phyloP scores from a whole-genome alignment of 345 rosid genomes.

The Arabis hirsuta region DNA sequence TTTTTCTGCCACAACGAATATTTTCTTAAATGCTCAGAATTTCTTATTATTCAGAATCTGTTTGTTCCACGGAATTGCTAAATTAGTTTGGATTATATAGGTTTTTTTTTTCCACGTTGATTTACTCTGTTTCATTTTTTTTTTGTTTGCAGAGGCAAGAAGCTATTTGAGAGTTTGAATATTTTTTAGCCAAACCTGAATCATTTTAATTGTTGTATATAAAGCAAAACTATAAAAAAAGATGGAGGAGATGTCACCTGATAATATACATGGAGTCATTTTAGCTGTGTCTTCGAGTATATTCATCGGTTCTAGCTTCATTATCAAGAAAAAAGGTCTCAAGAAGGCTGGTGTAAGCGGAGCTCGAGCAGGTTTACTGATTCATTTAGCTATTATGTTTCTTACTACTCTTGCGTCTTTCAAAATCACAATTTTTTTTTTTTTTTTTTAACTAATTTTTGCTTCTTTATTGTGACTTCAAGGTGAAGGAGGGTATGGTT shows the following conservation, averaged over 20 bases:
- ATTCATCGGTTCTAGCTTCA: constrained; percentile 93
- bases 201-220: constrained; percentile 14
- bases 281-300: constrained; percentile 89
- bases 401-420: neutral
- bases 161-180: constrained; percentile 1
- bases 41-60: neutral
- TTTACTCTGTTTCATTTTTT: constrained; percentile 1
- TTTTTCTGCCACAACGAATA: neutral
- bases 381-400: neutral
- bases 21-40: neutral
- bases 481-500: constrained; percentile 78
- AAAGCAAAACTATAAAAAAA: constrained; percentile 15
- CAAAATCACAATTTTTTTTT: neutral
- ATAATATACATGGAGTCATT: constrained; percentile 76
- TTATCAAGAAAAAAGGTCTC: constrained; percentile 89
- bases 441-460: neutral
- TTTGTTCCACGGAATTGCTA: neutral
- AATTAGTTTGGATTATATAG: neutral
- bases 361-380: constrained; percentile 62
- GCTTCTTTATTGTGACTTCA: neutral
- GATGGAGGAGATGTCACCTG: constrained; percentile 56
- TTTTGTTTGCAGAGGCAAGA: constrained; percentile 18
- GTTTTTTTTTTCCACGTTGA: neutral
- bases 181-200: neutral
- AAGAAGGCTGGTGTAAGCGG: constrained; percentile 68